Evolutionary conservation across 208 protist species (phyloP).

Genomic region (Acanthamoeba castellanii): DNA sequence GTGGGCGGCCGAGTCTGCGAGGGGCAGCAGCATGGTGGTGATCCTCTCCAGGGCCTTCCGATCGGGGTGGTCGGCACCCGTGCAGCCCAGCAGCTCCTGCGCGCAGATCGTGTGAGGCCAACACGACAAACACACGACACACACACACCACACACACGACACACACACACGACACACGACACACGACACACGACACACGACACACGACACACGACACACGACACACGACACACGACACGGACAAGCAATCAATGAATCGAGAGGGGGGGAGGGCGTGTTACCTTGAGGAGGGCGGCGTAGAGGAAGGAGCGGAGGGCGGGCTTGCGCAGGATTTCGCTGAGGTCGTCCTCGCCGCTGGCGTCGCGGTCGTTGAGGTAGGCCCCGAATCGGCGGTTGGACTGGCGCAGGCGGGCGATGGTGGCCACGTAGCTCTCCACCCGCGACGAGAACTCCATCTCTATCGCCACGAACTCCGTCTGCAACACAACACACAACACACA

Average conservation of each 20-base stretch:
- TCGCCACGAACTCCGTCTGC: neutral
- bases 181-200: too few relatives aligned
- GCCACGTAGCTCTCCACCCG: neutral
- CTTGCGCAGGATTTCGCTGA: neutral
- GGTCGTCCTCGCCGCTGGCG: neutral
- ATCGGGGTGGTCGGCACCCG: neutral
- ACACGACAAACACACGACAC: neutral
- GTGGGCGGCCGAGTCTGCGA: neutral
- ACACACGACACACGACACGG: too few relatives aligned
- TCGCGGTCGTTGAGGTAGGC: neutral
- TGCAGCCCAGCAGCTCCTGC: neutral
- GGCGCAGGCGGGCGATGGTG: neutral
- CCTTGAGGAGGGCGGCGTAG: neutral
- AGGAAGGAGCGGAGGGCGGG: neutral
- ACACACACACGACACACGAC: too few relatives aligned
- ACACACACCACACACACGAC: too few relatives aligned
- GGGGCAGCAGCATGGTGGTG: neutral
- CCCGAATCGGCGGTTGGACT: neutral
- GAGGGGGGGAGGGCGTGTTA: neutral
- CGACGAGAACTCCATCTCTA: neutral
- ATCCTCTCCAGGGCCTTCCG: neutral
- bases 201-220: too few relatives aligned
- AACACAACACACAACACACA: neutral
- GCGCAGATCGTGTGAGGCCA: neutral
- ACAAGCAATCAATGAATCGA: too few relatives aligned